Evolutionary conservation across 352 stramenopile genomes (phyloP).

Genomic region (Pythium chondricola): DNA sequence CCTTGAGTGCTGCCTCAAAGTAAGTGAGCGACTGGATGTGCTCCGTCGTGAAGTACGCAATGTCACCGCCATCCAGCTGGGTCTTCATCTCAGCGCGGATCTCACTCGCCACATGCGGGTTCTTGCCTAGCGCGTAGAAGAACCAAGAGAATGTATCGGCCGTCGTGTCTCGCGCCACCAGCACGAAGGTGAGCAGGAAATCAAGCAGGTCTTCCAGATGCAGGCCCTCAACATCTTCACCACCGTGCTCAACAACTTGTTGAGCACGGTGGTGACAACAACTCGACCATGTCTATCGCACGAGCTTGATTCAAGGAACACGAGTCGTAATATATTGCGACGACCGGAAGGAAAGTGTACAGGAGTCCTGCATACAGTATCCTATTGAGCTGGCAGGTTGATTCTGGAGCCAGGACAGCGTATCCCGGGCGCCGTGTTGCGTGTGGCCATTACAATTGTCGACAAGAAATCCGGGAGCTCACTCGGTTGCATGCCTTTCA

Average conservation of each 20-base stretch:
- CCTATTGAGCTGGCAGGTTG: no score
- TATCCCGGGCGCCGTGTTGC: no score
- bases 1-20: slow-evolving; percentile 45
- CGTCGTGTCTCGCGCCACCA: slow-evolving; percentile 76
- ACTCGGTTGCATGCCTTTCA: no score
- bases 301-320: no score
- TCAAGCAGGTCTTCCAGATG: slow-evolving; percentile 54
- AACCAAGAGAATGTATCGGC: slow-evolving; percentile 67
- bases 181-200: slow-evolving; percentile 59
- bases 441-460: no score
- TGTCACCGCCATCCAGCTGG: slow-evolving; percentile 6
- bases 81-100: slow-evolving; percentile 37
- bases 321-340: no score
- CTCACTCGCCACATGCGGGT: slow-evolving; percentile 36
- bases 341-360: no score
- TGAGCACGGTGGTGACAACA: slow-evolving; percentile 37
- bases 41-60: slow-evolving; percentile 30
- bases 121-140: slow-evolving; percentile 54
- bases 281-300: slow-evolving; percentile 27
- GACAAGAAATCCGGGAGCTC: no score
- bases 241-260: slow-evolving; percentile 6
- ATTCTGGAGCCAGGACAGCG: no score
- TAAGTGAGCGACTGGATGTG: slow-evolving; percentile 48
- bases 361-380: no score
- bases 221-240: slow-evolving; percentile 17